These are phyloP conservation scores for Colletotrichum endophyticum DNA, from an alignment of 2,329 filamentous ascomycete species.

Conservation along the genomic window DNA sequence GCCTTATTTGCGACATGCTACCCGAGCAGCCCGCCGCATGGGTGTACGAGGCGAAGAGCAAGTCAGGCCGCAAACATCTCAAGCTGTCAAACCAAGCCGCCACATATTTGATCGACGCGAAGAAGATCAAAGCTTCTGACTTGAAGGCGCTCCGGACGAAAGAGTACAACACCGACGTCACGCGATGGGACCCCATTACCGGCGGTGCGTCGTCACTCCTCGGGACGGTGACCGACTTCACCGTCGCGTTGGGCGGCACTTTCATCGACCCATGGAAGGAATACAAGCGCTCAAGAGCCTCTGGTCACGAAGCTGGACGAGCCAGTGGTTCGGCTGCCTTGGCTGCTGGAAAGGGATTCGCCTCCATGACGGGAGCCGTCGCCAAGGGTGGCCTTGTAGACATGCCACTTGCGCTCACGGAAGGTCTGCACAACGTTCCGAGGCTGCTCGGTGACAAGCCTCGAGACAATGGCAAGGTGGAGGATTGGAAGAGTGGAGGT, in stretches of 20 bases:
- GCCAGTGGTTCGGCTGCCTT: constrained; percentile 6
- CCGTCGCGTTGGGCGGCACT: constrained; percentile 6
- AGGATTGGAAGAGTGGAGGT: constrained; percentile 35
- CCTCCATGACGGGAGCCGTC: constrained; percentile 27
- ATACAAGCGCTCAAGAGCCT: background rate
- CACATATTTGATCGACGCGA: background rate
- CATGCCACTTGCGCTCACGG: constrained; percentile 37
- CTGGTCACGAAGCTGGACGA: background rate
- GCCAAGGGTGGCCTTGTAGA: constrained; percentile 38
- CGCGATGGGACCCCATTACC: constrained; percentile 31
- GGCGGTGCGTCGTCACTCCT: constrained; percentile 3
- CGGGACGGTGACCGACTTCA: constrained; percentile 15
- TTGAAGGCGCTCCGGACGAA: constrained; percentile 35
- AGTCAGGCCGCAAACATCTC: constrained; percentile 20
- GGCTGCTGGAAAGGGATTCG: constrained; percentile 22
- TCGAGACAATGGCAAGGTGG: constrained; percentile 33
- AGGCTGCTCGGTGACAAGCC: constrained; percentile 39
- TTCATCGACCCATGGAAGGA: constrained; percentile 20
- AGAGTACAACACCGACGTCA: constrained; percentile 29
- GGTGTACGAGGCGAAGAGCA: constrained; percentile 37
- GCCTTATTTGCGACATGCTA: constrained; percentile 37
- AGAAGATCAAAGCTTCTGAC: constrained; percentile 23
- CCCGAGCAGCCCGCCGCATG: constrained; percentile 56
- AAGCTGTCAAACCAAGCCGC: background rate
- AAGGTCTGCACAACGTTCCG: constrained; percentile 38